Conservation (phyloP, 768 basidiomycete species). For the Rhodotorula taiwanensis region DNA sequence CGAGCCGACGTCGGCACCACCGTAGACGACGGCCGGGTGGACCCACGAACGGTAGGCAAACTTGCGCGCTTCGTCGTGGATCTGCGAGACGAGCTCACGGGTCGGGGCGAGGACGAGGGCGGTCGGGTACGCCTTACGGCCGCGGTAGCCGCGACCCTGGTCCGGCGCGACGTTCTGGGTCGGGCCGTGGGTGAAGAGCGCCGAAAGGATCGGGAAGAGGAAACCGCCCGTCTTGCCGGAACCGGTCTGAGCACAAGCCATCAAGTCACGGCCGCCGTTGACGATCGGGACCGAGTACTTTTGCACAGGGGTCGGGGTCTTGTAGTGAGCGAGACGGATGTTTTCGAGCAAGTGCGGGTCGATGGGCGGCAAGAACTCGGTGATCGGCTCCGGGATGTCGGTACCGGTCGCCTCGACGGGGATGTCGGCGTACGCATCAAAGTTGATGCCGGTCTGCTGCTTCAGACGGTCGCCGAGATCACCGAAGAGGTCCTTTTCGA, state of each 20-base stretch:
- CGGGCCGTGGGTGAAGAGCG: constrained; percentile 80
- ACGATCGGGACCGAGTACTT: constrained; percentile 99
- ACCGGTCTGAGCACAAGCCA: constrained; percentile 97
- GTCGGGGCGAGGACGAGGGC: constrained; percentile 97
- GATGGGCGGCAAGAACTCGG: constrained; percentile 76
- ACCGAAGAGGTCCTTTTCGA: constrained; percentile 95
- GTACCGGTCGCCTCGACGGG: constrained; percentile 97
- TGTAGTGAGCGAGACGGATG: constrained; percentile 85
- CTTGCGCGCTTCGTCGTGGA: constrained; percentile 97
- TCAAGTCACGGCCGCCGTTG: constrained; percentile 60
- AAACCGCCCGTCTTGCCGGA: constrained; percentile 99
- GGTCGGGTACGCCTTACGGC: constrained; percentile 89
- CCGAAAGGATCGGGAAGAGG: constrained; percentile 96
- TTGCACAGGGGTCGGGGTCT: constrained; percentile 95
- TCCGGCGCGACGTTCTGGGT: constrained; percentile 55
- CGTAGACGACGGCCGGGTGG: constrained; percentile 95
- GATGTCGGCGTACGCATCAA: constrained; percentile 99
- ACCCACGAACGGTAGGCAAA: constrained; percentile 99
- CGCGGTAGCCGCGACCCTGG: constrained; percentile 52
- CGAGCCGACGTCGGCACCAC: constrained; percentile 93
- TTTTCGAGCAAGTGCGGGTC: constrained; percentile 93
- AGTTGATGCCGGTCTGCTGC: constrained; percentile 97
- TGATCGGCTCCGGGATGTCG: constrained; percentile 92
- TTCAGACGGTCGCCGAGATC: constrained; percentile 75
- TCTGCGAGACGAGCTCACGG: constrained; percentile 96